These are phyloP conservation scores for Lecanicillium sp. DNA, from an alignment of 2,329 filamentous ascomycete genomes.

Conservation along the genomic window DNA sequence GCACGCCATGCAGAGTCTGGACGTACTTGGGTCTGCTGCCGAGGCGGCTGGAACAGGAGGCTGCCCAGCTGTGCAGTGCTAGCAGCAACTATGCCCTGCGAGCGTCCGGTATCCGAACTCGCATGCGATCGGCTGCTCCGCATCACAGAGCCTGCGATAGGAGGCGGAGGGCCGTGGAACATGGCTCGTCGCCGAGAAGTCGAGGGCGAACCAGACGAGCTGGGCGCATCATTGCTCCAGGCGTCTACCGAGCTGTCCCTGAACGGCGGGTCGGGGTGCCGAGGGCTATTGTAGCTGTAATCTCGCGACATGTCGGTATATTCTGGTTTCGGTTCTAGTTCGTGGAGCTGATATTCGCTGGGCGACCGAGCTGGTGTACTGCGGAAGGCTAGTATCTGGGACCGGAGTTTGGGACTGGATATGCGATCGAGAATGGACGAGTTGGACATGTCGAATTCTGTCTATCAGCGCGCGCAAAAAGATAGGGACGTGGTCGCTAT, in stretches of 20 bases:
- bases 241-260: constrained; percentile 15
- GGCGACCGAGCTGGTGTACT: constrained; percentile 20
- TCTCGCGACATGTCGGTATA: constrained; percentile 11
- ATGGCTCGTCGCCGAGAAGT: constrained; percentile 29
- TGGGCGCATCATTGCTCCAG: constrained; percentile 20
- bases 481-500: not conserved
- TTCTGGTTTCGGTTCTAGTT: constrained; percentile 33
- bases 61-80: constrained; percentile 23
- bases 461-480: not conserved
- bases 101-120: constrained; percentile 17
- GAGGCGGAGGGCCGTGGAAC: constrained; percentile 45
- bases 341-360: constrained; percentile 33
- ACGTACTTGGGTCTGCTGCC: constrained; percentile 21
- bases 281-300: not conserved
- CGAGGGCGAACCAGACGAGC: constrained; percentile 26
- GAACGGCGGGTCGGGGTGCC: constrained; percentile 15
- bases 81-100: constrained; percentile 17
- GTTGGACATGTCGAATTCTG: constrained; percentile 9
- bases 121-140: constrained; percentile 19
- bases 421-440: constrained; percentile 8
- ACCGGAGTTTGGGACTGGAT: constrained; percentile 18
- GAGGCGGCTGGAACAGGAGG: constrained; percentile 33
- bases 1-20: constrained; percentile 42
- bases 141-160: constrained; percentile 40
- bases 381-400: constrained; percentile 24